Evolutionary conservation across 495 filamentous ascomycete genomes (phyloP), one percentile per base, ranked within the genome.

Genomic region (Penicillium goetzii): DNA sequence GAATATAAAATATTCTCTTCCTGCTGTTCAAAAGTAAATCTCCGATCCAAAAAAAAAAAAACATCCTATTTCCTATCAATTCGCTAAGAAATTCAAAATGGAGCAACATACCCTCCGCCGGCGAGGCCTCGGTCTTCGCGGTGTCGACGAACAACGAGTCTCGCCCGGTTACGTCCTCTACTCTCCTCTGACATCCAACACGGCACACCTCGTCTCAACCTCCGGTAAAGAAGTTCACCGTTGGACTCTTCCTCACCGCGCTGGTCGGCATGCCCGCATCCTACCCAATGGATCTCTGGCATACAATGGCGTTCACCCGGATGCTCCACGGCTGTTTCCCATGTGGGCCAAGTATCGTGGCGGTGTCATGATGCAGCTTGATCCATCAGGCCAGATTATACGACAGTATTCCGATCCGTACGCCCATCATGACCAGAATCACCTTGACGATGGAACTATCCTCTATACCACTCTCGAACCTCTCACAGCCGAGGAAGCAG

Each of bases 401-500:
- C 71, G 71, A 5, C 73, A 81, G 47, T 80, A 77, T 53, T 59
- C 56, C 14, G 80, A 83, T 62, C 76, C 77, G 0, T 63, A 75
- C 11, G 80, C 74, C 0, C 80, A 83, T 45, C 79, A 83, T 61
- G 80, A 81, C 59, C 80, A 81, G 47, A 71, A 81, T 61, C 79
- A 83, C 58, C 72, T 79, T 21, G 78, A 70, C 38, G 74, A 81
- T 30, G 79, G 80, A 0, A 68, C 70, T 3, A 47, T 81, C 14
- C 70, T 81, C 4, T 83, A 83, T 52, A 81, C 80, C 10, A 76
- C 72, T 0, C 68, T 81, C 2, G 78, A 81, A 36, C 70, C 76
- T 4, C 69, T 81, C 14, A 75, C 72, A 8, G 36, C 59, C 0
- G 72, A 73, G 23, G 71, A 80, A 57, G 74, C 77, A 2, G 56